Conservation (phyloP, 768 basidiomycete species). For the Pleurotus citrinopileatus region DNA sequence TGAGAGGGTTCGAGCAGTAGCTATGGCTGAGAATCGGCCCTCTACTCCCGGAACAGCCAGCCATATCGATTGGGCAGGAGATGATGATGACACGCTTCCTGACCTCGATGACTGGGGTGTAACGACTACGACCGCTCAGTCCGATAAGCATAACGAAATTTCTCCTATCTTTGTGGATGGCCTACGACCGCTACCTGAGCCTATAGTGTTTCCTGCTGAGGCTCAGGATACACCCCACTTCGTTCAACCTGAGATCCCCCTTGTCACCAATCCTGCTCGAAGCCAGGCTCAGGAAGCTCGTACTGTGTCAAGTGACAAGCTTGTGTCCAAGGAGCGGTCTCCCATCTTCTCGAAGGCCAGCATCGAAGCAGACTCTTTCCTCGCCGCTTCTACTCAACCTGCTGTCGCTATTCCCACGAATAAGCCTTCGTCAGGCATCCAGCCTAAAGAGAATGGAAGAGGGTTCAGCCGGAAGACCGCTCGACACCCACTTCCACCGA, state of each 20-base stretch:
- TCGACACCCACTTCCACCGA: conserved; percentile 44
- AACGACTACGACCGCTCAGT: conserved; percentile 32
- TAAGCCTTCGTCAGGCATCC: conserved; percentile 15
- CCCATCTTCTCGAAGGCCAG: conserved; percentile 5
- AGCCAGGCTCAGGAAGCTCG: not conserved
- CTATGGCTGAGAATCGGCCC: conserved; percentile 66
- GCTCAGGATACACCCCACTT: conserved; percentile 16
- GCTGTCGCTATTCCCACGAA: conserved; percentile 1
- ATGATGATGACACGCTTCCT: conserved; percentile 80
- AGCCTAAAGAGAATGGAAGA: conserved; percentile 13
- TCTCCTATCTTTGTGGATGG: conserved; percentile 69
- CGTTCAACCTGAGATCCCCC: conserved; percentile 5
- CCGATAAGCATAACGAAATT: conserved; percentile 30
- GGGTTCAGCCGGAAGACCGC: conserved; percentile 16
- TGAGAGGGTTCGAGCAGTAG: conserved; percentile 70
- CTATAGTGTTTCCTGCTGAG: conserved; percentile 19
- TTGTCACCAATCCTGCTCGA: conserved; percentile 6
- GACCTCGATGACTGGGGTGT: conserved; percentile 88
- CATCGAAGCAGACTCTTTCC: not conserved
- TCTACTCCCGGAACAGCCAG: conserved; percentile 58
- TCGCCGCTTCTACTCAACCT: not conserved
- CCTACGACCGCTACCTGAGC: conserved; percentile 57
- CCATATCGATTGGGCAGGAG: conserved; percentile 88
- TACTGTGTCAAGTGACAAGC: not conserved
- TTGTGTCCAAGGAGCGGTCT: not conserved